These are phyloP conservation scores for Elaphomyces granulatus DNA, from an alignment of 495 filamentous ascomycete species.

Conservation along the genomic window DNA sequence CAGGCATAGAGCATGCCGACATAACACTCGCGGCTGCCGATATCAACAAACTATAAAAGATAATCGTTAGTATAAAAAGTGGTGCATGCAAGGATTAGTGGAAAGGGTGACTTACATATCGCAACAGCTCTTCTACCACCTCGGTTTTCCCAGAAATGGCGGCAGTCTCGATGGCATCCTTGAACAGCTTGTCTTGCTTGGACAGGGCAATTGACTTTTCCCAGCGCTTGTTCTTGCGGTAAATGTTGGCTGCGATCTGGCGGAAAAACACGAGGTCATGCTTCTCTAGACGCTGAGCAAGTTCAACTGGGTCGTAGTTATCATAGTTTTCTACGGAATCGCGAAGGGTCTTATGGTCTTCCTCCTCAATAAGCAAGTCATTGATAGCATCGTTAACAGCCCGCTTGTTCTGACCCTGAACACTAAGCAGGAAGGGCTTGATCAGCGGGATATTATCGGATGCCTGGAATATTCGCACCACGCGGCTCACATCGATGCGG, in stretches of 20 bases:
- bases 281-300: slow-evolving; percentile 85
- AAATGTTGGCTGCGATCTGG: slow-evolving; percentile 95
- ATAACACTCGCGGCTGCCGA: slow-evolving; percentile 97
- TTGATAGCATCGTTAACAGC: slow-evolving; percentile 98
- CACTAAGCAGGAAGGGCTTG: slow-evolving; percentile 96
- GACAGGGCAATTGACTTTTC: slow-evolving; percentile 97
- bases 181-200: slow-evolving; percentile 99
- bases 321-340: slow-evolving; percentile 98
- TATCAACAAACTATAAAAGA: slow-evolving; percentile 77
- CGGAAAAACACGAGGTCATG: slow-evolving; percentile 99
- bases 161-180: slow-evolving; percentile 97
- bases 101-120: slow-evolving; percentile 78
- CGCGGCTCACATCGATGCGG: slow-evolving; percentile 94
- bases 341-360: slow-evolving; percentile 95
- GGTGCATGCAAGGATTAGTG: slow-evolving; percentile 5
- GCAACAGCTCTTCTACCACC: slow-evolving; percentile 86
- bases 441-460: slow-evolving; percentile 97
- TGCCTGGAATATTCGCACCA: slow-evolving; percentile 95
- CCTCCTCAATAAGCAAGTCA: slow-evolving; percentile 94
- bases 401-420: slow-evolving; percentile 95
- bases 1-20: slow-evolving; percentile 98
- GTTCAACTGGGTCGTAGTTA: slow-evolving; percentile 95
- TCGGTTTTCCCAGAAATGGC: slow-evolving; percentile 87
- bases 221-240: slow-evolving; percentile 99
- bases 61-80: slow-evolving; percentile 21